Evolutionary conservation across 352 stramenopile species (phyloP).

Genomic region (Phytophthora pisi): DNA sequence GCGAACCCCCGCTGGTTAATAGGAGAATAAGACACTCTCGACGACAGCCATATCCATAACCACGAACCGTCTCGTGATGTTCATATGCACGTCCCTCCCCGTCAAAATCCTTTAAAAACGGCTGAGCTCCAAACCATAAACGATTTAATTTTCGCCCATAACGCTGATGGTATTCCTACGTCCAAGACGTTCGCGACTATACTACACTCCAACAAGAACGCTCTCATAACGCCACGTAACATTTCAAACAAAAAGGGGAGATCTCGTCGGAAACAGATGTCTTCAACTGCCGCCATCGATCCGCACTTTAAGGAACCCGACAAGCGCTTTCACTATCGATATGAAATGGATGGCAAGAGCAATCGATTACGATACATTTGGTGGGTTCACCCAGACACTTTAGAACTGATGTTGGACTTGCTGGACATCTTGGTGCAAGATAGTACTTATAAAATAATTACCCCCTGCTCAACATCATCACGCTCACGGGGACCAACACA

Average conservation of each 20-base stretch:
- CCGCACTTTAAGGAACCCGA: too few relatives aligned
- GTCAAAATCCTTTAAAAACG: background rate
- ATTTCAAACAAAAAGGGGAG: too few relatives aligned
- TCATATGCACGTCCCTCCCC: background rate
- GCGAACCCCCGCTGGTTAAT: background rate
- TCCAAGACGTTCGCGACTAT: too few relatives aligned
- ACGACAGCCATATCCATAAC: background rate
- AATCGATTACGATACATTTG: background rate
- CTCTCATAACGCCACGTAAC: too few relatives aligned
- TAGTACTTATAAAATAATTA: constrained; percentile 16
- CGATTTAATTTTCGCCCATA: background rate
- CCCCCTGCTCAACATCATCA: constrained; percentile 3
- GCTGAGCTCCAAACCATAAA: background rate
- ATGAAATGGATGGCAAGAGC: too few relatives aligned
- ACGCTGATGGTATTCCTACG: background rate
- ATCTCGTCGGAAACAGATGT: too few relatives aligned
- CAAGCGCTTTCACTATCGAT: too few relatives aligned
- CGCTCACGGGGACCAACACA: constrained; percentile 12
- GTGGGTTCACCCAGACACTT: constrained; percentile 13
- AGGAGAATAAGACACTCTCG: background rate
- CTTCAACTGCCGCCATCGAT: too few relatives aligned
- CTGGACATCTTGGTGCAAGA: constrained; percentile 14
- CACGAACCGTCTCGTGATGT: background rate
- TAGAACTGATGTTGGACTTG: background rate
- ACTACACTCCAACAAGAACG: too few relatives aligned